A percentile compares a stretch with the other conserved stretches of the same genome.
phyloP scores from a whole-genome alignment of 116 monocot genomes.

The Zostera marina region DNA sequence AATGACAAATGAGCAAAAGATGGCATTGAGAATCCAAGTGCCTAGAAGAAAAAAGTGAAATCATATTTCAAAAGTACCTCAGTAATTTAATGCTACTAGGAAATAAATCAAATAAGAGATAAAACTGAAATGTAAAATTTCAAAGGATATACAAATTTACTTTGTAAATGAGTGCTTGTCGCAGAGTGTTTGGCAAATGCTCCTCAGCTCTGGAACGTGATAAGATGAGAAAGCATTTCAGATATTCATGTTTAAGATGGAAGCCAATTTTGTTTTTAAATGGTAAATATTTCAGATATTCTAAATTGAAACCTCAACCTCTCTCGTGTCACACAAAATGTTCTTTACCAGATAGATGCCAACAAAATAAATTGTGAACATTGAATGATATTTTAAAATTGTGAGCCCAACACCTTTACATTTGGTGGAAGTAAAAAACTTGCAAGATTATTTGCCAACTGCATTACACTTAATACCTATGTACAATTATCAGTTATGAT shows the following conservation, averaged over 20 bases:
- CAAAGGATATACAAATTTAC: conserved; percentile 15
- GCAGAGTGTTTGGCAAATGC: conserved; percentile 90
- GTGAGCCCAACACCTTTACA: too few species aligned
- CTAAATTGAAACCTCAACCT: too few species aligned
- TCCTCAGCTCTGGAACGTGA: conserved; percentile 70
- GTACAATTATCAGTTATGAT: too few species aligned
- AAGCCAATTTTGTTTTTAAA: too few species aligned
- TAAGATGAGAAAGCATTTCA: background rate
- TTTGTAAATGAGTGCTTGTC: conserved; percentile 93
- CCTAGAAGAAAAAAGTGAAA: conserved; percentile 26
- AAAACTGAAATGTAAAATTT: background rate
- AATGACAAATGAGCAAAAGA: conserved; percentile 95
- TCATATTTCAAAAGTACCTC: background rate
- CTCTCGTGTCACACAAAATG: too few species aligned
- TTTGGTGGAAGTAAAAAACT: too few species aligned
- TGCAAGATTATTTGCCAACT: too few species aligned
- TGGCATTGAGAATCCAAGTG: conserved; percentile 85
- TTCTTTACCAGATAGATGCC: too few species aligned
- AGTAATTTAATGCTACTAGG: background rate
- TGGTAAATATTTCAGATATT: too few species aligned
- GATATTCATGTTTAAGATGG: background rate
- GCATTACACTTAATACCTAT: too few species aligned
- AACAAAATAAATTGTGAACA: too few species aligned
- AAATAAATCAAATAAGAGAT: background rate
- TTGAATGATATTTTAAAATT: too few species aligned